Percentiles rank a stretch among this genome's conserved stretches.
Evolutionary conservation across 371 early-diverging fungal genomes (phyloP).

Genomic region (Mortierella sp.): DNA sequence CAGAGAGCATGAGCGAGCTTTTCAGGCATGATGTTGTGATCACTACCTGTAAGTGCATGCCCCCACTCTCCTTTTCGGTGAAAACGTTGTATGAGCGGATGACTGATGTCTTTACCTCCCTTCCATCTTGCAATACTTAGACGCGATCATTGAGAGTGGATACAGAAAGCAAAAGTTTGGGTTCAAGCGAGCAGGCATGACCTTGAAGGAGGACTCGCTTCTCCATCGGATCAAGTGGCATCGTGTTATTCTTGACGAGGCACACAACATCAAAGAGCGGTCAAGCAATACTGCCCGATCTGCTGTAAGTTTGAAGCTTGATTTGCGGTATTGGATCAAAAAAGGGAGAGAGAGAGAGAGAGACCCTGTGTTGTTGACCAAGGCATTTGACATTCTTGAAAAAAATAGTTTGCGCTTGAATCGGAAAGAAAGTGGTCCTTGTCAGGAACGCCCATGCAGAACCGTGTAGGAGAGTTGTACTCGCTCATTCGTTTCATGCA

Average conservation of each 20-base stretch:
- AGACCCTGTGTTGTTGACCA: too few species aligned
- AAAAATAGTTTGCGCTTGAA: constrained; percentile 75
- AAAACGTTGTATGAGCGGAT: background rate
- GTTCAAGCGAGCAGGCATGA: constrained; percentile 59
- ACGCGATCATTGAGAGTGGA: constrained; percentile 79
- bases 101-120: too few species aligned
- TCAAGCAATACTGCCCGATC: constrained; percentile 90
- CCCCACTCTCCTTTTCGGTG: background rate
- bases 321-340: background rate
- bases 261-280: constrained; percentile 97
- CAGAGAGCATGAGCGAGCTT: constrained; percentile 61
- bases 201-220: constrained; percentile 73
- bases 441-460: constrained; percentile 98
- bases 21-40: constrained; percentile 81
- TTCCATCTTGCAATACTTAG: constrained; percentile 40
- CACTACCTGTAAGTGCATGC: constrained; percentile 75
- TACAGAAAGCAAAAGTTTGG: constrained; percentile 85
- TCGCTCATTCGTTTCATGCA: constrained; percentile 90
- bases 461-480: constrained; percentile 97
- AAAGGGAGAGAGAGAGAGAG: too few species aligned
- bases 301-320: constrained; percentile 58
- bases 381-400: background rate
- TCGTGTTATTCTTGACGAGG: constrained; percentile 93
- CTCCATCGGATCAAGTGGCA: constrained; percentile 86
- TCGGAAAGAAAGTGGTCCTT: constrained; percentile 87